Evolutionary conservation across 2,329 filamentous ascomycete species (phyloP).

Genomic region (Plenodomus lindquistii): DNA sequence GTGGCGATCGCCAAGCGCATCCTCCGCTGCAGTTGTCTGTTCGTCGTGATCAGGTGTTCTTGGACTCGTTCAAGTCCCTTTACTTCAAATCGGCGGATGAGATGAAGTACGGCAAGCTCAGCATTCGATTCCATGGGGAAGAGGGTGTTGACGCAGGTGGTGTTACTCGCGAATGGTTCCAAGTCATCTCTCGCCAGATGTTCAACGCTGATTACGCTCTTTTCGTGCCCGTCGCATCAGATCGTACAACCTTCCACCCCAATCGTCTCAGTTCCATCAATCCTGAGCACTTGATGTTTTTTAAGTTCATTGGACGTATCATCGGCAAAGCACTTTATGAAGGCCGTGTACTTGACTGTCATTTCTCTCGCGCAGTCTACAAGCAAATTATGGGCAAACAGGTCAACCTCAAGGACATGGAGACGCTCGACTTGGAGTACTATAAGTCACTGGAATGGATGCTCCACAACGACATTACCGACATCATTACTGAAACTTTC

Average conservation of each 20-base stretch:
- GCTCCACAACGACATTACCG: constrained; percentile 96
- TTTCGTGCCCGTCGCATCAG: constrained; percentile 94
- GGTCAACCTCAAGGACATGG: constrained; percentile 98
- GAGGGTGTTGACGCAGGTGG: constrained; percentile 97
- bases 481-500: constrained; percentile 96
- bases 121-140: constrained; percentile 95
- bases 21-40: constrained; percentile 84
- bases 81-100: constrained; percentile 97
- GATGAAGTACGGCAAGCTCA: constrained; percentile 98
- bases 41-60: constrained; percentile 92
- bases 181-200: constrained; percentile 95
- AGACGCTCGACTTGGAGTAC: constrained; percentile 96
- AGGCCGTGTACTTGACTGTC: constrained; percentile 91
- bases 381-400: constrained; percentile 94
- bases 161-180: constrained; percentile 98
- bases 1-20: constrained; percentile 67
- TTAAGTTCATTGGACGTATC: constrained; percentile 98
- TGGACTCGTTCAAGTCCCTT: constrained; percentile 96
- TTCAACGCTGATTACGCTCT: constrained; percentile 97
- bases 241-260: constrained; percentile 97
- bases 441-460: constrained; percentile 99
- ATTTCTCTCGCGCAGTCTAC: constrained; percentile 98
- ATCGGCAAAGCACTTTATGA: constrained; percentile 99
- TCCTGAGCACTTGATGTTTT: constrained; percentile 93
- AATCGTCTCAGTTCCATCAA: constrained; percentile 95